Evolutionary conservation across 108 stramenopile species (phyloP), one percentile per base, ranked within the genome.

Genomic region (Cyclostephanos invisitatus): DNA sequence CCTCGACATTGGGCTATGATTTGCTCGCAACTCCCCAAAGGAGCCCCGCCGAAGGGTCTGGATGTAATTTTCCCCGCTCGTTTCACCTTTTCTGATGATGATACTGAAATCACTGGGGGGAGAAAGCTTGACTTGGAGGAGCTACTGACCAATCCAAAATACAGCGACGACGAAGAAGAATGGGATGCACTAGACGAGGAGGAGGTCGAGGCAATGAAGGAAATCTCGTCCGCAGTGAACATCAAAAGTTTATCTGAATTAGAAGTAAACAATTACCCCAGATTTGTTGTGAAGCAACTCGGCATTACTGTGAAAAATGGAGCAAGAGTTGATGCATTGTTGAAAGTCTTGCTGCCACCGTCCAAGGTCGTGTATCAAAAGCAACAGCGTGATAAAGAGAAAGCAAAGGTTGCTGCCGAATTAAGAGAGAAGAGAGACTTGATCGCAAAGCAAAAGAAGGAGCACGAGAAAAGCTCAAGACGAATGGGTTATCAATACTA

Each of bases 111-210:
- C 24, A 14, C 68, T 8, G 91, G 93, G 20, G 93, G 91, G 10
- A 84, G 86, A 40, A 89, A 78, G 68, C 21, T 91, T 10, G 82
- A 91, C 74, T 64, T 89, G 67, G 74, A 81, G 42, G 71, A 60
- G 20, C 51, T 89, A 38, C 36, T 82, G 35, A 73, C 55, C 11
- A 85, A 80, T 64, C 51, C 74, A 6, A 77, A 82, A 17, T 88
- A 87, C 25, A 86, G 85, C 51, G 72, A 82, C 9, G 86, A 89
- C 37, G 85, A 82, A 10, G 94, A 95, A 73, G 88, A 87, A 62
- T 92, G 89, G 90, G 94, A 92, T 75, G 84, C 87, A 22, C 55
- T 90, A 49, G 94, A 92, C 64, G 74, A 93, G 77, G 91, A 95
- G 80, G 94, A 91, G 58, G 83, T 86, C 11, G 94, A 94, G 73